Evolutionary conservation across 169 alveolate species (phyloP).

Genomic region (Plasmodium fragile): DNA sequence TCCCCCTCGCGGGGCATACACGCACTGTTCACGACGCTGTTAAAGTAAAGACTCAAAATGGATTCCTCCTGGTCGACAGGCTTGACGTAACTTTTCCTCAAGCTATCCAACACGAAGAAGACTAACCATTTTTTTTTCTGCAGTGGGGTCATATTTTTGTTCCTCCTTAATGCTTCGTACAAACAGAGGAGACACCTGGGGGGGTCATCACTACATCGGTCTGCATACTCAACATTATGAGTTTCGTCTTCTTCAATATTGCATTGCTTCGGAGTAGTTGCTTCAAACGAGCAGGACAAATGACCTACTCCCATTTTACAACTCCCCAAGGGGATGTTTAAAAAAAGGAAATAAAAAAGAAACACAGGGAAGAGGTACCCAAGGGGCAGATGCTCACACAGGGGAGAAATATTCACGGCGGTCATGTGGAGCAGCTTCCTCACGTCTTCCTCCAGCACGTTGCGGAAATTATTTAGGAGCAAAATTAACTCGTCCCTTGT

Average conservation of each 20-base stretch:
- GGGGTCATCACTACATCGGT: background rate
- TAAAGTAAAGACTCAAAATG: background rate
- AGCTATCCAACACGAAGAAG: background rate
- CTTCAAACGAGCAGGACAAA: background rate
- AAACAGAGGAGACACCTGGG: background rate
- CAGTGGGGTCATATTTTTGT: background rate
- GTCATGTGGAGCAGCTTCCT: slow-evolving; percentile 18
- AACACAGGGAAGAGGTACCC: slow-evolving; percentile 31
- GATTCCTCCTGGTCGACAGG: background rate
- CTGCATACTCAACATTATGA: background rate
- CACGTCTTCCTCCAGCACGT: slow-evolving; percentile 15
- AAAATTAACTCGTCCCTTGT: background rate
- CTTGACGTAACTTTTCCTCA: background rate
- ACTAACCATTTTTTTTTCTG: background rate
- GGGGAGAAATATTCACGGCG: slow-evolving; percentile 6
- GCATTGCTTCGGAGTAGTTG: background rate
- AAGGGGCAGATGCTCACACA: slow-evolving; percentile 18
- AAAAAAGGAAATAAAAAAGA: slow-evolving; percentile 43
- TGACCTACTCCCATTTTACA: background rate
- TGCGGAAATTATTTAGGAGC: background rate
- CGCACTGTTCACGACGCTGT: background rate
- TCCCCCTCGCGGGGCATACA: background rate
- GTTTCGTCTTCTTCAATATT: background rate
- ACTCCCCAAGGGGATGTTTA: slow-evolving; percentile 7
- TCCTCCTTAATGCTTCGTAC: background rate